These are phyloP conservation scores for Crithidia mellificae DNA, from an alignment of 208 protist species.

Conservation along the genomic window DNA sequence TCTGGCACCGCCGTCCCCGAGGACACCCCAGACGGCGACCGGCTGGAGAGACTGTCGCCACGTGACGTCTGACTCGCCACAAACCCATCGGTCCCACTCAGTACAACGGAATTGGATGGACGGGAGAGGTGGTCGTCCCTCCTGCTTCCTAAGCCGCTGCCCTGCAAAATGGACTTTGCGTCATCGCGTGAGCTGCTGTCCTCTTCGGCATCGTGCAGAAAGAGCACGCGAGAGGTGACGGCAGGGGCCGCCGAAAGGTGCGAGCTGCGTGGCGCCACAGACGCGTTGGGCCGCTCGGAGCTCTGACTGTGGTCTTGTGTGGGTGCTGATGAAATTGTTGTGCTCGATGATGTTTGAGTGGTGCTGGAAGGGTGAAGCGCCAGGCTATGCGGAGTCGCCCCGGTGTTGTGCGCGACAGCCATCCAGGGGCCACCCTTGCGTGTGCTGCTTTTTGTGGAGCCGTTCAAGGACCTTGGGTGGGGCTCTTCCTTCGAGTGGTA, in stretches of 20 bases:
- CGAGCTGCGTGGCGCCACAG: not conserved
- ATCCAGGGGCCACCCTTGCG: not conserved
- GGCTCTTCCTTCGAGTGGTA: too few species aligned
- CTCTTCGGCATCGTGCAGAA: constrained; percentile 3
- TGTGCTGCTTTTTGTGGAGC: not conserved
- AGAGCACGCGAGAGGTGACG: not conserved
- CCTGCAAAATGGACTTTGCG: not conserved
- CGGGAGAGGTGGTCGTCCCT: too few species aligned
- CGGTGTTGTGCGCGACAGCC: not conserved
- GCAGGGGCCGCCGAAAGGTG: not conserved
- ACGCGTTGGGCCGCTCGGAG: not conserved
- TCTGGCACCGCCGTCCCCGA: not conserved
- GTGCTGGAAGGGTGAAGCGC: not conserved
- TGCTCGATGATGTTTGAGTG: not conserved
- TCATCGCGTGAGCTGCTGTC: not conserved
- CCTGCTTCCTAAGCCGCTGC: too few species aligned
- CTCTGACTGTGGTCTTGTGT: not conserved
- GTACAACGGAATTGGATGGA: too few species aligned
- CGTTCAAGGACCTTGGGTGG: too few species aligned
- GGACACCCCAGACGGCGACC: not conserved
- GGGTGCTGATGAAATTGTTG: not conserved
- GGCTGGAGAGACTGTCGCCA: not conserved
- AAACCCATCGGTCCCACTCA: not conserved
- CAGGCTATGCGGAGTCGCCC: not conserved
- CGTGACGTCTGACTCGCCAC: not conserved